Conservation (phyloP, 2,329 filamentous ascomycete species). For the Thelonectria rubi region DNA sequence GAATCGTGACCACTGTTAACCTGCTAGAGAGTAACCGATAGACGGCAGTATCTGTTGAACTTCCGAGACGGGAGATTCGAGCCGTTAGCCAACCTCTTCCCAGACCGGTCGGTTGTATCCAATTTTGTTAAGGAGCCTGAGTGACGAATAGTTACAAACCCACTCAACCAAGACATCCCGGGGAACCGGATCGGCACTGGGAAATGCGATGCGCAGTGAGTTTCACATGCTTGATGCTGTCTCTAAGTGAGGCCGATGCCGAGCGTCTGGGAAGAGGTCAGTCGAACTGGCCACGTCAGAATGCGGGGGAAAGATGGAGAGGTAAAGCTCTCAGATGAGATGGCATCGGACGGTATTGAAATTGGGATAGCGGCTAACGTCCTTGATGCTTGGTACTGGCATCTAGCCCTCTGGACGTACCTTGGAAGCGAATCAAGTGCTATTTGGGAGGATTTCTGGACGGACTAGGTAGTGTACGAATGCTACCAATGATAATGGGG, state of each 20-base stretch:
- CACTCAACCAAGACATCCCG: neutral
- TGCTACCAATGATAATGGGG: neutral
- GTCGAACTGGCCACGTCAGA: slow-evolving; percentile 10
- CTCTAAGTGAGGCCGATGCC: slow-evolving; percentile 10
- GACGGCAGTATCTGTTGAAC: neutral
- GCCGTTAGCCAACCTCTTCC: neutral
- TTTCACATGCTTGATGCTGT: slow-evolving; percentile 6
- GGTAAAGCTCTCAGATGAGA: neutral
- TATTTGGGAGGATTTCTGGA: too few species aligned
- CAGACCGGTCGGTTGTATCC: neutral
- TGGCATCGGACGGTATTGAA: slow-evolving; percentile 9
- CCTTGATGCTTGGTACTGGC: neutral
- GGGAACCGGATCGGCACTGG: slow-evolving; percentile 7
- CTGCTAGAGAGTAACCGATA: neutral
- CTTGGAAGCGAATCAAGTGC: too few species aligned
- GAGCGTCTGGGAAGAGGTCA: slow-evolving; percentile 4
- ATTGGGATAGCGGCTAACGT: slow-evolving; percentile 1
- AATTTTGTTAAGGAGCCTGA: neutral
- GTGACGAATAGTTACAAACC: neutral
- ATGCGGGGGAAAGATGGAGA: slow-evolving; percentile 22
- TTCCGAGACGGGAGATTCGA: slow-evolving; percentile 2
- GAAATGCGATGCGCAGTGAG: neutral
- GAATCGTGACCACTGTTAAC: neutral
- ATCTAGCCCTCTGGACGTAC: too few species aligned
- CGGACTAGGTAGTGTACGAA: too few species aligned